These are phyloP conservation scores for Grosmannia huntii DNA, from an alignment of 2,329 filamentous ascomycete genomes.

Conservation along the genomic window DNA sequence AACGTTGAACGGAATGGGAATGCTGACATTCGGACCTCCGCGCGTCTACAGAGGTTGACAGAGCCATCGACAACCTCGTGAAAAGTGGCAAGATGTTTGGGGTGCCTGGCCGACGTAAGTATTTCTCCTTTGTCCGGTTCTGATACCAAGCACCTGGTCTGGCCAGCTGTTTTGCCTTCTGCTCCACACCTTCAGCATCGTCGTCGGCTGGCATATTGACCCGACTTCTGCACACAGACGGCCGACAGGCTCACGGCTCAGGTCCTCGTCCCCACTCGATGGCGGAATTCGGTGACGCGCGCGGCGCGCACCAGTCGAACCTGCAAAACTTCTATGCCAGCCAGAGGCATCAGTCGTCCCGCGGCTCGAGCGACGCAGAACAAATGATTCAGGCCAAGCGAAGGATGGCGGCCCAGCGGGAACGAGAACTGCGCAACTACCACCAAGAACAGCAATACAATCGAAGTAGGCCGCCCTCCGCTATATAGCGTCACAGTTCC, in stretches of 20 bases:
- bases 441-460: slow-evolving; percentile 99
- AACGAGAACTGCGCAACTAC: slow-evolving; percentile 98
- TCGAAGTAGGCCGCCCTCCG: slow-evolving; percentile 84
- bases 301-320: slow-evolving; percentile 60
- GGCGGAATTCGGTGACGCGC: slow-evolving; percentile 67
- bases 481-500: slow-evolving; percentile 42
- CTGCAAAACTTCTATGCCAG: slow-evolving; percentile 88
- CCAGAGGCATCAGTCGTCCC: slow-evolving; percentile 79
- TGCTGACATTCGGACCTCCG: neutral
- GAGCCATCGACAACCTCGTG: slow-evolving; percentile 85
- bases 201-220: slow-evolving; percentile 1
- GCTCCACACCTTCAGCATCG: neutral
- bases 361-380: slow-evolving; percentile 81
- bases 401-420: slow-evolving; percentile 96
- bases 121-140: slow-evolving; percentile 34
- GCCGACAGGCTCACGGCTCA: slow-evolving; percentile 51
- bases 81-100: slow-evolving; percentile 94
- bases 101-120: slow-evolving; percentile 63
- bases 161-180: neutral
- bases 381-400: slow-evolving; percentile 99
- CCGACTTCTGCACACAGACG: slow-evolving; percentile 37
- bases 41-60: slow-evolving; percentile 68
- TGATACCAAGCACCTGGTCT: slow-evolving; percentile 41
- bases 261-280: slow-evolving; percentile 68
- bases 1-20: neutral